Base-by-base conservation (phyloP, 2,329 filamentous ascomycete species). In the Xylariaceae sp. region DNA sequence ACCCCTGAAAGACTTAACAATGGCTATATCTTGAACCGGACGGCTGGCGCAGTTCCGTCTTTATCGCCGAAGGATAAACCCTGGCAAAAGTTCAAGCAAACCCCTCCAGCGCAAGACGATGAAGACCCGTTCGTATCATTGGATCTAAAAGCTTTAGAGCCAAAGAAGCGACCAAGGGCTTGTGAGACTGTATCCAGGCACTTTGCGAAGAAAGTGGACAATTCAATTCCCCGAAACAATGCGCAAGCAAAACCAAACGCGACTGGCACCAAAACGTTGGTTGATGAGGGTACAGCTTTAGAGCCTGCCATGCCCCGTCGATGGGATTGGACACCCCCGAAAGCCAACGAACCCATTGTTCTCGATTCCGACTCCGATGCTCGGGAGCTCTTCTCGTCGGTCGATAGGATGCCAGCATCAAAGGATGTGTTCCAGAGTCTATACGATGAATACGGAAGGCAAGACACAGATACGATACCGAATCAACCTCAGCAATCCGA, bases 321-420 rank as follows among this genome's bases (percentile, higher is more conserved):
- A 61, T 68, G 74, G 11, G 80, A 86, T 59, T 92, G 88, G 89
- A 92, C 89, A 0, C 88, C 88, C 1, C 81, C 84, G 3, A 78
- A 76, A 51, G 69, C 76, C 39, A 77, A 76, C 48, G 65, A 64
- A 0, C 59, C 70, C 2, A 60, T 69, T 58, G 66, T 62, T 45
- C 63, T 71, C 2, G 69, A 69, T 11, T 70, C 72, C 0, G 72
- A 71, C 5, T 71, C 76, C 0, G 65, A 72, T 39, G 55, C 66
- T 4, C 62, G 65, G 13, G 75, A 75, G 51, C 53, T 73, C 5
- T 64, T 67, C 11, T 74, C 71, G 4, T 71, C 71, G 1, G 50
- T 66, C 4, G 62, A 59, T 5, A 65, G 52, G 35, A 54, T 47
- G 1, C 53, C 57, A 6, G 37, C 56, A 8, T 64, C 67, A 1